phyloP scores from a whole-genome alignment of 257 asterid species.

The Solanum tarapatanum region DNA sequence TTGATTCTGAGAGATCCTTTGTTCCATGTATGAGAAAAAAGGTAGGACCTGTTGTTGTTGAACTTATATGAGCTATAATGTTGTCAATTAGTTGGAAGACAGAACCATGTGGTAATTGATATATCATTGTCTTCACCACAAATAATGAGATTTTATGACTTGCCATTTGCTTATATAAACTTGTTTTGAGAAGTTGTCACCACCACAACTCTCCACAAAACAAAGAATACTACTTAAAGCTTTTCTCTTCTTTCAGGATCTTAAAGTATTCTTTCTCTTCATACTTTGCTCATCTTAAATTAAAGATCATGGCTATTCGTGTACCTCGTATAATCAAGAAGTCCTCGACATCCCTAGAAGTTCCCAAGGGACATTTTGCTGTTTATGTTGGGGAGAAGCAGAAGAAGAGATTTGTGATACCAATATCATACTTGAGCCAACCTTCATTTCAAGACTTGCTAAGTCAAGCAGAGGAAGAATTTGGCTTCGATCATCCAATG shows the following conservation, averaged over 20 bases:
- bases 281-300: too few relatives aligned
- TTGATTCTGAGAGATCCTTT: neutral
- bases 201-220: neutral
- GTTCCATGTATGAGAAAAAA: neutral
- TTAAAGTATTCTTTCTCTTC: neutral
- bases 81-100: neutral
- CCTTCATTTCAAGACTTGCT: neutral
- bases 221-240: neutral
- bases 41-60: neutral
- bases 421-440: neutral
- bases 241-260: neutral
- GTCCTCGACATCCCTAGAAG: too few relatives aligned
- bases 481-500: neutral
- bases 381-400: constrained; percentile 15
- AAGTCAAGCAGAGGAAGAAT: neutral
- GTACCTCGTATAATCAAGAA: too few relatives aligned
- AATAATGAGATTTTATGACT: neutral
- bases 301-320: too few relatives aligned
- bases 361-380: too few relatives aligned
- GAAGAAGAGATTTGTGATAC: constrained; percentile 34
- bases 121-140: neutral
- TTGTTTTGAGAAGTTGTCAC: neutral
- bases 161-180: neutral
- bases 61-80: neutral
- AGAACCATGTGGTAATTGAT: neutral